These are phyloP conservation scores for Salicornia ramosissima DNA, from an alignment of 148 eudicot species.

Conservation along the genomic window DNA sequence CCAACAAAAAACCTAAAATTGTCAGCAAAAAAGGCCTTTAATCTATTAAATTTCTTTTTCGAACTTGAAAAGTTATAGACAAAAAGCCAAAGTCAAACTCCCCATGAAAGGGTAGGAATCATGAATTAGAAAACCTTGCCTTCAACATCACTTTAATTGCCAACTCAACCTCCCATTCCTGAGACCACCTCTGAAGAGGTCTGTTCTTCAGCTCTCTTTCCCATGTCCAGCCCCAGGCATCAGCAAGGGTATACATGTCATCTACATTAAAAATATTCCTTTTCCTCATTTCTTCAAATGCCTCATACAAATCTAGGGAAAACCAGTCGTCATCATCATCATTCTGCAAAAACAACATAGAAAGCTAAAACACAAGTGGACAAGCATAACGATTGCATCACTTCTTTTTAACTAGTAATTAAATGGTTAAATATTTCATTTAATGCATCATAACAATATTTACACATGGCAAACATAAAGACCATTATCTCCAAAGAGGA, in stretches of 20 bases:
- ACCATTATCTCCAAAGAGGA: background rate
- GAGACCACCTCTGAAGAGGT: conserved; percentile 82
- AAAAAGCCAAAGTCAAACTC: background rate
- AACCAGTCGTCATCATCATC: conserved; percentile 97
- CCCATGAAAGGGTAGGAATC: background rate
- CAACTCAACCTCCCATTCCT: conserved; percentile 96
- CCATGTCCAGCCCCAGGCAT: conserved; percentile 99
- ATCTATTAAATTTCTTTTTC: too few species aligned
- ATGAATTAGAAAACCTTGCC: conserved; percentile 39
- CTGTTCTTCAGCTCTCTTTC: conserved; percentile 79
- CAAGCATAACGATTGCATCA: background rate
- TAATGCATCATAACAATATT: background rate
- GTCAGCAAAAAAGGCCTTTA: background rate
- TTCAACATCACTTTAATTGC: conserved; percentile 76
- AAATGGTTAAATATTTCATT: background rate
- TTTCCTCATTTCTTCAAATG: conserved; percentile 71
- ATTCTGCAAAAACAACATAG: conserved; percentile 37
- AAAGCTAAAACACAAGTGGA: background rate
- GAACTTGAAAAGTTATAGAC: background rate
- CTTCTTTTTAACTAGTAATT: background rate
- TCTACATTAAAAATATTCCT: conserved; percentile 72
- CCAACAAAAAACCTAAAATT: background rate
- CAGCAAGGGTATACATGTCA: conserved; percentile 95
- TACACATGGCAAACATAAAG: background rate
- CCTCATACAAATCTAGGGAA: conserved; percentile 71